Evolutionary conservation across 129 eudicot genomes (phyloP), one percentile per base, ranked within the genome.

Genomic region (Solidago caesia): DNA sequence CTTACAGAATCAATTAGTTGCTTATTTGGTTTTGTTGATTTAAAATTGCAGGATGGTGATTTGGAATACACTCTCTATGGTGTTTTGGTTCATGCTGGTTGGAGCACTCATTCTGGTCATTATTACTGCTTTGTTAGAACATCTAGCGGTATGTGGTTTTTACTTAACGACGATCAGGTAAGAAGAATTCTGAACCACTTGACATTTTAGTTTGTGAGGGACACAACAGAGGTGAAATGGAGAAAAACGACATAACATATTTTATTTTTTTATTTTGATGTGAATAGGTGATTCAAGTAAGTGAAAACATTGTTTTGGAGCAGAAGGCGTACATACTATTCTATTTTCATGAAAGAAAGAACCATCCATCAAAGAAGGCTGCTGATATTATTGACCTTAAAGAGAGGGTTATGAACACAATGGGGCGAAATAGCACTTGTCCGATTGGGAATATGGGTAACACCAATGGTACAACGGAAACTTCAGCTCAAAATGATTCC

Each of bases 61-160:
- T 64, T 64, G 69, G 42, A 15, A 70, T 87, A 86, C 81, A 89
- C 87, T 6, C 92, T 89, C 2, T 89, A 89, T 79, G 96, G 92
- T 75, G 96, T 89, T 46, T 81, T 89, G 72, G 96, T 89, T 82
- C 92, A 89, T 89, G 86, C 87, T 72, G 92, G 96, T 61, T 68
- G 89, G 92, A 89, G 82, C 75, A 86, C 96, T 58, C 92, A 81
- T 79, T 89, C 88, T 60, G 92, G 96, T 72, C 96, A 89, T 53
- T 89, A 89, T 62, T 89, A 86, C 84, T 89, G 88, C 82, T 89
- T 74, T 79, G 83, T 89, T 55, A 80, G 92, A 52, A 84, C 92
- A 64, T 84, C 92, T 57, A 87, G 80, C 69, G 96, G 89, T 15
- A 41, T 14, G 16, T 64, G 68, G 68, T 64, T 11, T 42, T 64